Evolutionary conservation across 352 stramenopile species (phyloP), one percentile per base, ranked within the genome.

Genomic region (Phytophthora pluvialis): DNA sequence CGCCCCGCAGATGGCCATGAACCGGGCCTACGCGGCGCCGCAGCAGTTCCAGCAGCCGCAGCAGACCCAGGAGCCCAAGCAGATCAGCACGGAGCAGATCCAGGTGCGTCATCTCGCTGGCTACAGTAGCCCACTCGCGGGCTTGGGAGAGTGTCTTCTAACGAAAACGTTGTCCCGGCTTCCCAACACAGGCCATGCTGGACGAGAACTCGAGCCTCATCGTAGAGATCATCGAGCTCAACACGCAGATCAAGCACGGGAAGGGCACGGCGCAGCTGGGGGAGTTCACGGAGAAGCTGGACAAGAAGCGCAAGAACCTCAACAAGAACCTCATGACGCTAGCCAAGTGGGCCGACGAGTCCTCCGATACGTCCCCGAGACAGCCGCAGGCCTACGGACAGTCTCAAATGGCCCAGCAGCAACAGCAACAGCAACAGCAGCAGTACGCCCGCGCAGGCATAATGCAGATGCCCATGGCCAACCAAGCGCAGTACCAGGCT

Each of bases 301-400:
- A 95, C 68, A 94, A 94, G 78, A 95, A 95, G 70, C 81, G 87
- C 58, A 94, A 95, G 61, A 88, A 89, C 62, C 87, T 95, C 49
- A 95, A 95, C 74, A 90, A 89, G 69, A 95, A 95, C 72, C 77
- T 95, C 50, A 95, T 95, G 87, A 95, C 84, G 43, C 78, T 95
- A 32, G 87, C 87, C 42, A 95, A 95, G 61, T 95, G 87, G 87
- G 87, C 87, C 13, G 87, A 95, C 51, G 87, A 95, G 51, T 91
- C 85, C 18, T 86, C 83, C 4, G 85, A 95, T 26, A 81, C 85
- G 44, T 81, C 83, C 4, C 75, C 79, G 33, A 76, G 55, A 51
- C 81, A 68, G 12, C 75, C 76, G 21, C 67, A 73, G 39, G 51
- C 50, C 43, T 78, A 73, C 38, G 75, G 56, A 15, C 62, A 65